phyloP scores from a whole-genome alignment of 768 basidiomycete genomes.

The Leccinellum rugosiceps region DNA sequence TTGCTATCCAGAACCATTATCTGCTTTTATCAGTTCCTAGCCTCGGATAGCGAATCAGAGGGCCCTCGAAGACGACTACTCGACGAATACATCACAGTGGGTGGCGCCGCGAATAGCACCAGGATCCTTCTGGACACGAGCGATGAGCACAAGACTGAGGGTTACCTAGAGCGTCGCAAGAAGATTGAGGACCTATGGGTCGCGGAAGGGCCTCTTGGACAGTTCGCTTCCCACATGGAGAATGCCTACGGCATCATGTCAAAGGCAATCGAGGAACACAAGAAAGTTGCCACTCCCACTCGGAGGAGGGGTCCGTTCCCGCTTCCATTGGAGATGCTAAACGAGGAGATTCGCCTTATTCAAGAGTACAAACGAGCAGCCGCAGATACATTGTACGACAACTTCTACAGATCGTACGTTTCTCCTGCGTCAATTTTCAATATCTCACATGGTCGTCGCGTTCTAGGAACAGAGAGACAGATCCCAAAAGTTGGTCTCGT shows the following conservation, averaged over 20 bases:
- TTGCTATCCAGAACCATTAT: slow-evolving; percentile 23
- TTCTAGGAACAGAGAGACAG: slow-evolving; percentile 16
- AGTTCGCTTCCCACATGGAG: slow-evolving; percentile 23
- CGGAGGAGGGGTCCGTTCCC: slow-evolving; percentile 21
- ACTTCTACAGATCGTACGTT: slow-evolving; percentile 22
- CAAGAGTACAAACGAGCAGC: slow-evolving; percentile 17
- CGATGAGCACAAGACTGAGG: slow-evolving; percentile 21
- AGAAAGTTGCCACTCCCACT: slow-evolving; percentile 8
- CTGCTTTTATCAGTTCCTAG: slow-evolving; percentile 27
- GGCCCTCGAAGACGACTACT: slow-evolving; percentile 19
- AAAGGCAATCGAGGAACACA: slow-evolving; percentile 20
- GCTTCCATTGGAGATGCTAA: slow-evolving; percentile 20
- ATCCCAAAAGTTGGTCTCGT: slow-evolving; percentile 22
- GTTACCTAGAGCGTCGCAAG: slow-evolving; percentile 19
- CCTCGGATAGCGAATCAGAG: slow-evolving; percentile 24
- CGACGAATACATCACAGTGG: slow-evolving; percentile 28
- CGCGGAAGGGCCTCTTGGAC: slow-evolving; percentile 13
- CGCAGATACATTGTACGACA: slow-evolving; percentile 15
- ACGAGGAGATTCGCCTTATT: slow-evolving; percentile 22
- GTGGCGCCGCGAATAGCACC: slow-evolving; percentile 24
- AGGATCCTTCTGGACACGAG: slow-evolving; percentile 24
- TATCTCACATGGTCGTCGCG: neutral
- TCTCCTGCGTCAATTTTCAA: too few relatives aligned
- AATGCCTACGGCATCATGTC: slow-evolving; percentile 16
- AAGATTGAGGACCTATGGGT: slow-evolving; percentile 20